These are phyloP conservation scores for Hanseniaspora taiwanica DNA, from an alignment of 805 yeast species.

Conservation along the genomic window DNA sequence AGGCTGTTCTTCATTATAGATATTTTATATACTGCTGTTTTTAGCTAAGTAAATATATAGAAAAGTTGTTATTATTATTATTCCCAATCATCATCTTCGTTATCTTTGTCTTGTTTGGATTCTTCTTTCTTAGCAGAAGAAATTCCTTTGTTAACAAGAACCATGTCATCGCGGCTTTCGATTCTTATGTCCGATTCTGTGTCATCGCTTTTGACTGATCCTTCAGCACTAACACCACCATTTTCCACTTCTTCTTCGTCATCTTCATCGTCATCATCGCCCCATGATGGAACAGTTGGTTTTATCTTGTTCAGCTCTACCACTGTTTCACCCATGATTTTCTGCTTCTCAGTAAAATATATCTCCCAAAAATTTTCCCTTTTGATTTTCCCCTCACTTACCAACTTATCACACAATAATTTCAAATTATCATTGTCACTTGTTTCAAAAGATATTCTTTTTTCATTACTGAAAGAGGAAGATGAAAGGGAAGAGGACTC, in stretches of 20 bases:
- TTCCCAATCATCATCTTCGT: slow-evolving; percentile 55
- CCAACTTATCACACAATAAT: background rate
- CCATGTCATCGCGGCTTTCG: slow-evolving; percentile 26
- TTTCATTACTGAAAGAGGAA: slow-evolving; percentile 30
- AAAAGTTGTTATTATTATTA: slow-evolving; percentile 13
- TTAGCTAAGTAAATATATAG: too few species aligned
- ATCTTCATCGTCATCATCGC: slow-evolving; percentile 25
- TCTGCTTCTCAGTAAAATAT: slow-evolving; percentile 42
- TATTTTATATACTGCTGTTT: too few species aligned
- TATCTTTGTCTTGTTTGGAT: slow-evolving; percentile 24
- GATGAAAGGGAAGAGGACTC: too few species aligned
- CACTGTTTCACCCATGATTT: background rate
- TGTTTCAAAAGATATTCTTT: slow-evolving; percentile 37
- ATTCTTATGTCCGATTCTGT: slow-evolving; percentile 22
- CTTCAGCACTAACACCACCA: slow-evolving; percentile 4
- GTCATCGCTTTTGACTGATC: too few species aligned
- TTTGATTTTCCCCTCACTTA: slow-evolving; percentile 26
- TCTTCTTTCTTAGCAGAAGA: slow-evolving; percentile 10
- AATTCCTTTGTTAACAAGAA: background rate
- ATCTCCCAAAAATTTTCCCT: slow-evolving; percentile 63
- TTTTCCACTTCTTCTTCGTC: slow-evolving; percentile 7
- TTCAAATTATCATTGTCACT: slow-evolving; percentile 48
- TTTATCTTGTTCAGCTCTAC: slow-evolving; percentile 37
- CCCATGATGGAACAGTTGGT: slow-evolving; percentile 19
- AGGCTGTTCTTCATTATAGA: background rate